Conservation (phyloP, 2,329 filamentous ascomycete genomes). For the Ceratocystis diversiconidia region DNA sequence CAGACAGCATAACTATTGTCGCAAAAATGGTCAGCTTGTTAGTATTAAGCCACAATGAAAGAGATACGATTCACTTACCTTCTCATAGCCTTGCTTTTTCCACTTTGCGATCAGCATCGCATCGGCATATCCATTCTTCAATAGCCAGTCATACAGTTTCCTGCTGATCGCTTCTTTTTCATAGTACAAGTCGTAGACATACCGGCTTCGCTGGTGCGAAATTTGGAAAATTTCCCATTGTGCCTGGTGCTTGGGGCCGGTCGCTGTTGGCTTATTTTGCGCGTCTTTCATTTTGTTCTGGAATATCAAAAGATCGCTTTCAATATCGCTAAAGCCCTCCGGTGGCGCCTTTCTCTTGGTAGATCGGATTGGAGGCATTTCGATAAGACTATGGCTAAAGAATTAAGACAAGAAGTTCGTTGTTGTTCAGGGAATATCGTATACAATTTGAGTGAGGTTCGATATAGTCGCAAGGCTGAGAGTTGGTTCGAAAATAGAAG, state of each 20-base stretch:
- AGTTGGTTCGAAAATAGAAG: conserved; percentile 10
- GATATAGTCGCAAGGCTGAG: conserved; percentile 12
- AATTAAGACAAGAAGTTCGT: not conserved
- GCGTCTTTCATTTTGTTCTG: conserved; percentile 89
- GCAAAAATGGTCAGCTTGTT: conserved; percentile 14
- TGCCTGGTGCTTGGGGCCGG: conserved; percentile 71
- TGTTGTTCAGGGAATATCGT: not conserved
- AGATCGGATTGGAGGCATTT: conserved; percentile 68
- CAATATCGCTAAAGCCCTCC: conserved; percentile 76
- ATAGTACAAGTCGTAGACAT: conserved; percentile 97
- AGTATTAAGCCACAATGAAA: not conserved
- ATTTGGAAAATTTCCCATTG: conserved; percentile 98
- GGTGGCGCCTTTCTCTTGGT: conserved; percentile 69
- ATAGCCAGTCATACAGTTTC: conserved; percentile 82
- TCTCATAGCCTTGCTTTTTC: conserved; percentile 99
- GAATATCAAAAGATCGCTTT: conserved; percentile 74
- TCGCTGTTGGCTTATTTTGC: conserved; percentile 73
- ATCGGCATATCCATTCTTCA: conserved; percentile 95
- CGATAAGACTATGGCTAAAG: not conserved
- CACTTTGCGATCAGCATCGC: conserved; percentile 94
- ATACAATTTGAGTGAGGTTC: not conserved
- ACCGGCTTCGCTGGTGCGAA: conserved; percentile 76
- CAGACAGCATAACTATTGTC: conserved; percentile 66
- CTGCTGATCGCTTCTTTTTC: conserved; percentile 92
- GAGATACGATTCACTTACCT: conserved; percentile 43